Evolutionary conservation across 2,329 filamentous ascomycete species (phyloP), one percentile per base, ranked within the genome.

Genomic region (Penicillium verrucosum): DNA sequence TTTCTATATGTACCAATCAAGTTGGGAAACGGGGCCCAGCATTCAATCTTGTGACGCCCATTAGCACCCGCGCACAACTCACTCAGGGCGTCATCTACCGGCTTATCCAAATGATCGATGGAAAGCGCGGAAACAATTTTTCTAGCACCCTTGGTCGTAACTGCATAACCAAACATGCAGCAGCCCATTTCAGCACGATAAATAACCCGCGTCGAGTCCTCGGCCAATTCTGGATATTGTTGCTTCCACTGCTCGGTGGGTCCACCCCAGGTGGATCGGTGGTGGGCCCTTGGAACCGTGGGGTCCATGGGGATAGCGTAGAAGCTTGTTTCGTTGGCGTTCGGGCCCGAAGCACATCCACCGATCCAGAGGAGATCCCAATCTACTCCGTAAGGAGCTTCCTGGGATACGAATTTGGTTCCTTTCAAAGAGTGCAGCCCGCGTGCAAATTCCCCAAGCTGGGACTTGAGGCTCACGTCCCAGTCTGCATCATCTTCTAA

Each of bases 401-500:
- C 40, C 38, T 66, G 59, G 27, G 62, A 60, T 14, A 58, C 54
- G 25, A 64, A 65, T 11, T 64, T 65, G 25, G 67, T 66, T 48
- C 68, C 64, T 43, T 68, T 66, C 16, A 75, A 62, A 12, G 63
- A 63, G 16, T 71, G 66, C 1, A 72, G 61, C 0, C 65, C 69
- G 41, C 65, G 58, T 3, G 72, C 72, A 27, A 74, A 74, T 36
- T 70, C 70, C 10, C 70, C 71, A 16, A 84, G 73, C 62, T 85
- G 82, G 0, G 68, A 50, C 32, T 80, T 79, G 25, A 85, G 66
- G 0, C 75, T 71, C 12, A 84, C 68, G 54, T 85, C 82, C 82
- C 82, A 85, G 68, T 85, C 82, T 21, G 78, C 75, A 54, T 85
- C 82, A 62, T 85, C 82, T 63, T 85, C 82, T 27, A 85, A 65